Conservation (phyloP, 2,329 filamentous ascomycete species). For the Fusarium musae region DNA sequence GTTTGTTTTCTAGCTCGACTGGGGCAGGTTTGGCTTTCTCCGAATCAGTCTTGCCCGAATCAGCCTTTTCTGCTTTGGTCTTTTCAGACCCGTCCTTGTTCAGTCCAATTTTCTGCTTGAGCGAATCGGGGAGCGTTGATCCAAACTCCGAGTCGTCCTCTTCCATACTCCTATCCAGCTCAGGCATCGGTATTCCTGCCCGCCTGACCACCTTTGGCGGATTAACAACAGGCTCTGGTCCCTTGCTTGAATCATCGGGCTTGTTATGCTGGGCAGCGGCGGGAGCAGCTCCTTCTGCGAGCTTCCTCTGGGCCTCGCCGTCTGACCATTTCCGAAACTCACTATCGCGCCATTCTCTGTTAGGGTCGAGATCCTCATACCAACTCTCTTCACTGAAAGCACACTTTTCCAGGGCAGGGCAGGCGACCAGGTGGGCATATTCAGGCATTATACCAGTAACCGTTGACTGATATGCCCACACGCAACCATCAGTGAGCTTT, state of each 20-base stretch:
- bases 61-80: neutral
- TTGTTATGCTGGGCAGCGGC: constrained; percentile 8
- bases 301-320: constrained; percentile 51
- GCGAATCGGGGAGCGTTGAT: constrained; percentile 48
- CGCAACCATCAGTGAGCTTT: constrained; percentile 74
- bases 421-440: constrained; percentile 56
- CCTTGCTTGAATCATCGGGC: constrained; percentile 8
- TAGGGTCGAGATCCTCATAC: constrained; percentile 61
- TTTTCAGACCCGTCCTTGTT: constrained; percentile 10
- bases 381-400: constrained; percentile 63
- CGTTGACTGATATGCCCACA: constrained; percentile 74
- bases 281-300: constrained; percentile 40
- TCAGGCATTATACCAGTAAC: constrained; percentile 75
- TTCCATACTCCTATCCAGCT: constrained; percentile 31
- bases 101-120: constrained; percentile 47
- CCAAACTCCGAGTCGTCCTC: constrained; percentile 40
- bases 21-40: neutral
- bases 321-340: constrained; percentile 59
- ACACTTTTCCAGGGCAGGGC: constrained; percentile 59
- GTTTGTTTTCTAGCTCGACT: constrained; percentile 15
- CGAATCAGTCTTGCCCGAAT: neutral
- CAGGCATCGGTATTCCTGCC: constrained; percentile 42
- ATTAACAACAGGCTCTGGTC: constrained; percentile 8
- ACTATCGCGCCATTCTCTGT: constrained; percentile 54
- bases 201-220: constrained; percentile 27